Base-by-base conservation (phyloP, 768 basidiomycete genomes). In the Sarcodon aspratus region DNA sequence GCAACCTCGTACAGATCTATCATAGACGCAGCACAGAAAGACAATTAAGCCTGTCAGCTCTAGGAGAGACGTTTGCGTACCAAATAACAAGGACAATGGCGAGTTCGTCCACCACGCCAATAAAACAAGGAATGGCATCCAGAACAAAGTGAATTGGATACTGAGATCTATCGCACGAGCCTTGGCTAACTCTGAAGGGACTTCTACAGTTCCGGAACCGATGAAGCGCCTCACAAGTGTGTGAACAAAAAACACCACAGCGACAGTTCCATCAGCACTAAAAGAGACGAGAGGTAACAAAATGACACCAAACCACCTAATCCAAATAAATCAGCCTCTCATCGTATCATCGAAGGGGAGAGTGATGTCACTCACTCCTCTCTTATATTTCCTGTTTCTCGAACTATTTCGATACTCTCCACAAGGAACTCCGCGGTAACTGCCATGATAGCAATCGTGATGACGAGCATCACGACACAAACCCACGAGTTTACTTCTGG, bases 91-190 rank as follows among this genome's bases (percentile, higher is more conserved):
- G 9, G 69, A 66, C 61, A 87, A 63, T 0, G 85, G 83, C 56
- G 70, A 79, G 43, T 62, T 55, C 4, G 66, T 67, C 74, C 78
- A 80, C 85, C 85, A 88, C 0, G 74, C 80, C 15, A 86, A 64
- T 17, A 88, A 58, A 4, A 82, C 74, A 37, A 86, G 59, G 55
- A 85, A 70, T 0, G 85, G 85, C 75, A 81, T 82, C 85, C 85
- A 88, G 63, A 85, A 84, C 9, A 87, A 67, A 13, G 72, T 72
- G 61, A 88, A 87, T 57, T 88, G 85, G 49, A 87, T 85, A 56
- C 79, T 80, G 43, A 86, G 70, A 59, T 88, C 85, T 50, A 88
- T 88, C 6, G 83, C 79, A 18, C 78, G 72, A 1, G 72, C 81
- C 57, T 76, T 77, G 0, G 85, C 85, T 17, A 85, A 65, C n/a